Percentiles rank a stretch among this genome's conserved stretches.
Conservation (phyloP, 192 early-diverging fungal genomes). For the Podila minutissima region DNA sequence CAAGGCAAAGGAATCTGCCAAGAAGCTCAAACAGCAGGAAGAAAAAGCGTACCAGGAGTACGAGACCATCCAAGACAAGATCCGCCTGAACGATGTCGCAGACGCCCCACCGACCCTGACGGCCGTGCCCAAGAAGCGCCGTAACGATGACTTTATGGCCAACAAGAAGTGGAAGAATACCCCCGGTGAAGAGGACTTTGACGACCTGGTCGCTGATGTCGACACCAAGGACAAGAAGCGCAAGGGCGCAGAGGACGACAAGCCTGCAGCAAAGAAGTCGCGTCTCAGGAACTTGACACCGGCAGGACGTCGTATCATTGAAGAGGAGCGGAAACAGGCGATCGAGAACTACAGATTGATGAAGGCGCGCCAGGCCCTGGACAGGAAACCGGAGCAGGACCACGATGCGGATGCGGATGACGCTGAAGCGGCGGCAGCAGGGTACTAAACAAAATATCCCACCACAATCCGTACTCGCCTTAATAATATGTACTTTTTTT, state of each 20-base stretch:
- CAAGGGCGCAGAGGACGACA: not conserved
- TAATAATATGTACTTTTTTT: no score
- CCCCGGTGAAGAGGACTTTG: constrained; percentile 27
- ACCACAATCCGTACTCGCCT: no score
- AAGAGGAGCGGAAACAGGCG: constrained; percentile 61
- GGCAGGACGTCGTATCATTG: constrained; percentile 54
- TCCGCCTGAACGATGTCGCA: constrained; percentile 65
- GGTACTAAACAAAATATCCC: constrained; percentile 10
- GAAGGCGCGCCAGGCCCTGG: constrained; percentile 56
- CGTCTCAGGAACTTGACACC: constrained; percentile 52
- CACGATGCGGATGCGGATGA: constrained; percentile 40
- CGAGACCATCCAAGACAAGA: constrained; percentile 61
- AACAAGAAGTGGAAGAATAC: constrained; percentile 55
- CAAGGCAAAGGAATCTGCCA: constrained; percentile 54
- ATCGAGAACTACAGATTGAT: constrained; percentile 60
- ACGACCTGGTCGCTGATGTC: constrained; percentile 8
- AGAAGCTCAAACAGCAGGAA: constrained; percentile 54
- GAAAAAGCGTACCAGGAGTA: constrained; percentile 57
- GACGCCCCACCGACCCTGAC: constrained; percentile 63
- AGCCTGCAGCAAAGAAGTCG: not conserved
- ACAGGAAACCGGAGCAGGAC: constrained; percentile 13
- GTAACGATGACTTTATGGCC: constrained; percentile 49
- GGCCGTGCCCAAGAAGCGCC: constrained; percentile 57
- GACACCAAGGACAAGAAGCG: not conserved
- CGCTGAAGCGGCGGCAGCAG: constrained; percentile 38